Evolutionary conservation across 148 eudicot species (phyloP).

Genomic region (Heliamphora exappendiculata): DNA sequence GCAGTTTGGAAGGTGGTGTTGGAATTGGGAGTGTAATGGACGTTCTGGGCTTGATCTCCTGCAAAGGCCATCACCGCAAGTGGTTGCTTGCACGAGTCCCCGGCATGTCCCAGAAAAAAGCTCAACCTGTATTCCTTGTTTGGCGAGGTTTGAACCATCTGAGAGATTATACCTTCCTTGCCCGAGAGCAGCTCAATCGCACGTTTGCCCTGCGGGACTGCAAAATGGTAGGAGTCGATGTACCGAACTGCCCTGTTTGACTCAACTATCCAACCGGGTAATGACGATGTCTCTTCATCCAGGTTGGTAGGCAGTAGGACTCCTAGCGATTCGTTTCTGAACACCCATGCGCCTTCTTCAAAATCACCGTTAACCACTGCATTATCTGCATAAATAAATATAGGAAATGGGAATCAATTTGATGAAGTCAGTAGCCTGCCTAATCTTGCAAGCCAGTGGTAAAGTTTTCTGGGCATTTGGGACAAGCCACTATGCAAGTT

Average conservation of each 20-base stretch:
- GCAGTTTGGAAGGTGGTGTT: slow-evolving; percentile 52
- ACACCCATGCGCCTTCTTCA: slow-evolving; percentile 95
- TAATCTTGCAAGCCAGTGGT: not conserved
- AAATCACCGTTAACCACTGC: slow-evolving; percentile 82
- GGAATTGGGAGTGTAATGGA: slow-evolving; percentile 58
- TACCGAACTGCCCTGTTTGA: slow-evolving; percentile 89
- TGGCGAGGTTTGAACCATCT: slow-evolving; percentile 73
- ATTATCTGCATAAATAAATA: slow-evolving; percentile 40
- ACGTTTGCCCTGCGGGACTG: slow-evolving; percentile 76
- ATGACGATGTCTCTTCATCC: slow-evolving; percentile 64
- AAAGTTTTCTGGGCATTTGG: no score
- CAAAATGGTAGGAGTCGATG: slow-evolving; percentile 73
- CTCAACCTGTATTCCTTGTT: slow-evolving; percentile 62
- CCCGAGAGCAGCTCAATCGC: slow-evolving; percentile 86
- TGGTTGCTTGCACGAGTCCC: slow-evolving; percentile 77
- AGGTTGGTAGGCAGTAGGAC: slow-evolving; percentile 89
- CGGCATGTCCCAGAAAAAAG: slow-evolving; percentile 70
- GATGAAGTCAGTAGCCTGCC: not conserved
- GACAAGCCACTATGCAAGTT: no score
- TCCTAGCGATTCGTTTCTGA: slow-evolving; percentile 78
- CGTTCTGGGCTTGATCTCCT: slow-evolving; percentile 84
- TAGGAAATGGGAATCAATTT: not conserved
- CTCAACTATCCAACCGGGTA: slow-evolving; percentile 94
- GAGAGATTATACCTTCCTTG: slow-evolving; percentile 94
- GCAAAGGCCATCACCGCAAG: slow-evolving; percentile 92